phyloP scores from a whole-genome alignment of 2,329 filamentous ascomycete genomes.

The Aspergillus tamarii region DNA sequence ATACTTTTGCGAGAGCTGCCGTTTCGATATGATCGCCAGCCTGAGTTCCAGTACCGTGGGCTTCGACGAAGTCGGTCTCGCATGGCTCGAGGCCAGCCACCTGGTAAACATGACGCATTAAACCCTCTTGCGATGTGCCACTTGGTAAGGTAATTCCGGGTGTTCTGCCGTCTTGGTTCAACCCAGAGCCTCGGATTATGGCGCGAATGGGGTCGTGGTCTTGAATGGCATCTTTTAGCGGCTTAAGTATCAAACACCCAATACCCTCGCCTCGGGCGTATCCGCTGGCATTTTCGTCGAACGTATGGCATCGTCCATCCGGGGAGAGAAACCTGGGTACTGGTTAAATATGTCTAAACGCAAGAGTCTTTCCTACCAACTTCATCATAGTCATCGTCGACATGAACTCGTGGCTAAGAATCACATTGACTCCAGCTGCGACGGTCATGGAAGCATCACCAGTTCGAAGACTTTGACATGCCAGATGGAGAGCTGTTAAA shows the following conservation, averaged over 20 bases:
- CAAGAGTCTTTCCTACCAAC: background rate
- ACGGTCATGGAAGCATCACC: conserved; percentile 29
- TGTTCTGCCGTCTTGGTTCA: conserved; percentile 52
- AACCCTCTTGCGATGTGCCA: conserved; percentile 34
- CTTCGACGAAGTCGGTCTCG: conserved; percentile 31
- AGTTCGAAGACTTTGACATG: conserved; percentile 30
- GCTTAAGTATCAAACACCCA: conserved; percentile 47
- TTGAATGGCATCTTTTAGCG: conserved; percentile 43
- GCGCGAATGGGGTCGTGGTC: conserved; percentile 49
- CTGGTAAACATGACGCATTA: conserved; percentile 38
- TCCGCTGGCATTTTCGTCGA: conserved; percentile 47
- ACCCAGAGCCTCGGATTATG: conserved; percentile 45
- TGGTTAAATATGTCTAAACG: background rate
- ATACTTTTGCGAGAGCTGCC: conserved; percentile 31
- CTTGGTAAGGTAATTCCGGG: conserved; percentile 51
- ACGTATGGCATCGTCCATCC: conserved; percentile 35
- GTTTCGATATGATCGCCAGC: conserved; percentile 39
- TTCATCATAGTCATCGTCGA: conserved; percentile 25
- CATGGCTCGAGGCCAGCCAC: conserved; percentile 29
- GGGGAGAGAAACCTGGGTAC: conserved; percentile 28
- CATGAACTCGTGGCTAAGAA: conserved; percentile 34
- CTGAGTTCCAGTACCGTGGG: conserved; percentile 39
- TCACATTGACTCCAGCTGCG: conserved; percentile 30
- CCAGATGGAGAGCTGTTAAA: conserved; percentile 38
- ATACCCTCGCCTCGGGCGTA: conserved; percentile 53